A percentile compares a stretch with the other conserved stretches of the same genome.
phyloP scores from a whole-genome alignment of 2,329 filamentous ascomycete species.

The Claviceps sp. region DNA sequence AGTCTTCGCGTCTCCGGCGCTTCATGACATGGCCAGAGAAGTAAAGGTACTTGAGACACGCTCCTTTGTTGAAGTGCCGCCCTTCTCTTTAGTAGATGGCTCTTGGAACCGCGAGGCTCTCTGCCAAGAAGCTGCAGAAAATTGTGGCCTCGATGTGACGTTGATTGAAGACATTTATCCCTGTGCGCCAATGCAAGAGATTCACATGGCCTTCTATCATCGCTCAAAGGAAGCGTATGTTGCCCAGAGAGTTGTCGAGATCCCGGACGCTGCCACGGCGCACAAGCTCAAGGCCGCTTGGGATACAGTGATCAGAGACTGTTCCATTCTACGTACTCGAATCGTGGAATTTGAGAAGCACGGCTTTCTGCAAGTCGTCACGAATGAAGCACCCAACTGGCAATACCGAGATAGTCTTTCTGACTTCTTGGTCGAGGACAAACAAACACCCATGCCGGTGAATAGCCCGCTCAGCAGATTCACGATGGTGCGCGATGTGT shows the following conservation, averaged over 20 bases:
- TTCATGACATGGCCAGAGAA: neutral
- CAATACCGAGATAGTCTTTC: neutral
- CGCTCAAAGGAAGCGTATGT: constrained; percentile 9
- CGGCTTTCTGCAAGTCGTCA: constrained; percentile 8
- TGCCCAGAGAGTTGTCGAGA: constrained; percentile 5
- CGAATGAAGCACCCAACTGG: neutral
- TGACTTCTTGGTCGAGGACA: neutral
- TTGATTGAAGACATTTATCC: constrained; percentile 11
- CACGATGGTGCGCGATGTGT: constrained; percentile 2
- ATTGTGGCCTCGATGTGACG: constrained; percentile 6
- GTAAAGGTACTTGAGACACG: neutral
- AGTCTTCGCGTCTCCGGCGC: neutral
- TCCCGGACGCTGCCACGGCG: constrained; percentile 4
- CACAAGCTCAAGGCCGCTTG: constrained; percentile 6
- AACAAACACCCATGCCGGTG: constrained; percentile 8
- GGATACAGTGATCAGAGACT: constrained; percentile 7
- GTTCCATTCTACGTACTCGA: constrained; percentile 7
- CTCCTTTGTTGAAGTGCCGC: neutral
- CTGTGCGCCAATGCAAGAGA: constrained; percentile 12
- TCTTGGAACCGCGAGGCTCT: constrained; percentile 1
- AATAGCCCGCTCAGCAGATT: constrained; percentile 8
- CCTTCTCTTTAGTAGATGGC: neutral
- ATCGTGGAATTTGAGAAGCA: constrained; percentile 7
- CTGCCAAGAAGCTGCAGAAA: constrained; percentile 1
- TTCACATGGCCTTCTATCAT: constrained; percentile 9